Percentiles rank a stretch among this genome's conserved stretches.
phyloP scores from a whole-genome alignment of 2,329 filamentous ascomycete species.

The Fusarium compactum region DNA sequence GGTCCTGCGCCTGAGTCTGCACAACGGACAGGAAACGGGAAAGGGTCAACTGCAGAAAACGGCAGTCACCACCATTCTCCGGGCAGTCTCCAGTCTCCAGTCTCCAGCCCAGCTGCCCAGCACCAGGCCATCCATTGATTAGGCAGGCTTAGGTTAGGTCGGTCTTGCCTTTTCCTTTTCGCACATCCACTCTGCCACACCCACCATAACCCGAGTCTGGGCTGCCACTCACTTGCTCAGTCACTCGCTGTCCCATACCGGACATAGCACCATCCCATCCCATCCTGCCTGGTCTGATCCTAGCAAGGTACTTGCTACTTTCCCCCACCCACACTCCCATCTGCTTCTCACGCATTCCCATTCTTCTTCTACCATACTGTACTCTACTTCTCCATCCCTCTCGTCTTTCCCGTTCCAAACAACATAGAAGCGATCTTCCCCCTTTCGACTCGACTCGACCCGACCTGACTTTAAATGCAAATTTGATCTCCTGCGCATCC shows the following conservation, averaged over 20 bases:
- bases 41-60: constrained; percentile 26
- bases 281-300: constrained; percentile 14
- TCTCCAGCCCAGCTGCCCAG: constrained; percentile 1
- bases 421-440: constrained; percentile 15
- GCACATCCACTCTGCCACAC: constrained; percentile 1
- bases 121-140: constrained; percentile 10
- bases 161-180: background rate
- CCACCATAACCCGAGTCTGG: background rate
- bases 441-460: constrained; percentile 13
- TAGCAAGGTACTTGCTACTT: constrained; percentile 18
- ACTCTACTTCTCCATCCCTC: constrained; percentile 40
- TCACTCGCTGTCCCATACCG: background rate
- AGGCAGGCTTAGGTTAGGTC: background rate
- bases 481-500: background rate
- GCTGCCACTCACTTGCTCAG: background rate
- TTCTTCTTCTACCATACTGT: constrained; percentile 39
- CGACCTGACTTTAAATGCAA: constrained; percentile 6
- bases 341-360: constrained; percentile 38
- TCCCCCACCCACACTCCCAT: constrained; percentile 37
- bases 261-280: constrained; percentile 1
- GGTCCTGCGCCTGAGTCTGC: background rate
- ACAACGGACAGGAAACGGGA: constrained; percentile 21
- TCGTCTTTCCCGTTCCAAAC: constrained; percentile 25
- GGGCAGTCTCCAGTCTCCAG: background rate
- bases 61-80: constrained; percentile 10